Conservation (phyloP, 2,329 filamentous ascomycete species). For the Penicillium verrucosum region DNA sequence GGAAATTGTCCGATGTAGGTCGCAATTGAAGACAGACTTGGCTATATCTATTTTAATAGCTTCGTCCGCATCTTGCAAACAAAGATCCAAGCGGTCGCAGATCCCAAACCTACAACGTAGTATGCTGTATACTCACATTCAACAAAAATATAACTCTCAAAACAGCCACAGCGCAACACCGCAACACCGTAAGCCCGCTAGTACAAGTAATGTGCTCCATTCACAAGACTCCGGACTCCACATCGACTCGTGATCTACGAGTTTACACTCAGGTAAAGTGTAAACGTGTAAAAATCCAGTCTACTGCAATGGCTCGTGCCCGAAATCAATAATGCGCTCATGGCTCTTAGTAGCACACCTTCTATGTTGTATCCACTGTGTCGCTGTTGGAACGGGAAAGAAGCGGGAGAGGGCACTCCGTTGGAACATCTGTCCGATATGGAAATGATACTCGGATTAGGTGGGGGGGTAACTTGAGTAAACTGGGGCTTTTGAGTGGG, state of each 20-base stretch:
- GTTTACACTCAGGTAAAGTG: slow-evolving; percentile 1
- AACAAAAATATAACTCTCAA: neutral
- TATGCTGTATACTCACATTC: neutral
- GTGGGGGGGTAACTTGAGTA: slow-evolving; percentile 1
- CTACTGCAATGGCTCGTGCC: neutral
- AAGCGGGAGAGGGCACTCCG: slow-evolving; percentile 1
- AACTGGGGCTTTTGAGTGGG: neutral
- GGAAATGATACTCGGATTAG: slow-evolving; percentile 1
- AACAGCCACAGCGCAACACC: neutral
- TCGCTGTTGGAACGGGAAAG: neutral
- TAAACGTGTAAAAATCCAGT: neutral
- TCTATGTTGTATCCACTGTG: neutral
- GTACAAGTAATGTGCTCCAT: neutral
- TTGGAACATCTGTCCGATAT: slow-evolving; percentile 5
- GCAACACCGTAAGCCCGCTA: neutral
- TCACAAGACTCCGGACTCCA: neutral
- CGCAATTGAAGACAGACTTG: neutral
- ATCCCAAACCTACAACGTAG: neutral
- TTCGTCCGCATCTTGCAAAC: neutral
- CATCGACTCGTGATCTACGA: slow-evolving; percentile 6
- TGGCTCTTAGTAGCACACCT: neutral
- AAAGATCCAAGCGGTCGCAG: neutral
- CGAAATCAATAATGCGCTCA: slow-evolving; percentile 5
- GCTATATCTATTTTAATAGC: neutral
- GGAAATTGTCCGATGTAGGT: neutral